Conservation (phyloP, 176 grass and related monocot species). For the Aegilops bicornis region DNA sequence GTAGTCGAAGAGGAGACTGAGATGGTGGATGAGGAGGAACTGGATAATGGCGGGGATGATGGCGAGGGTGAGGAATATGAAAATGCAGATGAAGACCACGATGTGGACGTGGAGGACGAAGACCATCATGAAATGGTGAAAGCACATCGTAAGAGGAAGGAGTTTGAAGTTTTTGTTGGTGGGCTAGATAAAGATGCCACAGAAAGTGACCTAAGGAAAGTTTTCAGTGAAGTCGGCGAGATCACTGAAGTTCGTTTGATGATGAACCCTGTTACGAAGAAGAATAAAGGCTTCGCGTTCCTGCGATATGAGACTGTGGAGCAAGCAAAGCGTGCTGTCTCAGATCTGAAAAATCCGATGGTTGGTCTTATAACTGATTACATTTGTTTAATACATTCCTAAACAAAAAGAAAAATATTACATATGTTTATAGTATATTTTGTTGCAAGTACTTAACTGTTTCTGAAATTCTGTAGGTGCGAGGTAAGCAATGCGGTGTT, state of each 20-base stretch:
- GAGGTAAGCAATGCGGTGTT: conserved; percentile 86
- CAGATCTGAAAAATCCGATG: conserved; percentile 68
- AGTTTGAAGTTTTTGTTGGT: conserved; percentile 97
- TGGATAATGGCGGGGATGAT: conserved; percentile 67
- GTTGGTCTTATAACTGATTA: conserved; percentile 44
- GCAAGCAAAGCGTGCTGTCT: conserved; percentile 74
- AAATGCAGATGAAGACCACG: conserved; percentile 57
- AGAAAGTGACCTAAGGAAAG: conserved; percentile 79
- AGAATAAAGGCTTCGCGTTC: conserved; percentile 99
- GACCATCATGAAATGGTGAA: conserved; percentile 71
- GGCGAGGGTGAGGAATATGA: conserved; percentile 58
- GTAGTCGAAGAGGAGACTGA: conserved; percentile 67
- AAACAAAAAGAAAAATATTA: background rate
- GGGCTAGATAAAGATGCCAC: conserved; percentile 86
- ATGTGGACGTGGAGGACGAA: conserved; percentile 59
- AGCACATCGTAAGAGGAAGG: conserved; percentile 71
- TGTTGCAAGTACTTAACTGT: conserved; percentile 28
- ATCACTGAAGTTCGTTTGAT: conserved; percentile 82
- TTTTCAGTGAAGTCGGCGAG: conserved; percentile 83
- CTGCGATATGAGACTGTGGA: conserved; percentile 86
- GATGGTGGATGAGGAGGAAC: conserved; percentile 70
- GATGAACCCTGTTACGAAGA: conserved; percentile 83
- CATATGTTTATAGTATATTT: background rate
- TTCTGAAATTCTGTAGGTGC: conserved; percentile 49
- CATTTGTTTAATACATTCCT: background rate